Evolutionary conservation across 352 stramenopile genomes (phyloP).

Genomic region (Sclerospora graminicola): DNA sequence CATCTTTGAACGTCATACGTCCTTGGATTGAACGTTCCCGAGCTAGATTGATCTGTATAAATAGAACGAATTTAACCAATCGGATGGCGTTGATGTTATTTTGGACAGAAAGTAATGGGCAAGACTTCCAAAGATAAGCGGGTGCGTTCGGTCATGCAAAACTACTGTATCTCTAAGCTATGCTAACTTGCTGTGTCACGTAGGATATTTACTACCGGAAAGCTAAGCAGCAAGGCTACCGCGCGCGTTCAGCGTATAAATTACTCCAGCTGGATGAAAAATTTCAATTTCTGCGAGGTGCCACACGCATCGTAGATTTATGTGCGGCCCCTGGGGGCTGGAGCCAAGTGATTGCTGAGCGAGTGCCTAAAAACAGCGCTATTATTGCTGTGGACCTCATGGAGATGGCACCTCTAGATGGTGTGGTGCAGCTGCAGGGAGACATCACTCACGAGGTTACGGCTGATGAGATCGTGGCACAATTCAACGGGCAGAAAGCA

Average conservation of each 20-base stretch:
- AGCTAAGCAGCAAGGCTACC: constrained; percentile 91
- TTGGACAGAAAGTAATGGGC: too few relatives aligned
- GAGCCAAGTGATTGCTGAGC: constrained; percentile 79
- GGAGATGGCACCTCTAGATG: constrained; percentile 95
- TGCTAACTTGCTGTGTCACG: neutral
- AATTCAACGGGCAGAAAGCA: constrained; percentile 73
- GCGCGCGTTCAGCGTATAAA: constrained; percentile 97
- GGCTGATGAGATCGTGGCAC: constrained; percentile 56
- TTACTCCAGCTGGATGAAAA: constrained; percentile 98
- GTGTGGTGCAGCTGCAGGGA: constrained; percentile 62
- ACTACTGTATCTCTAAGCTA: neutral
- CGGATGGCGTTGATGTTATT: too few relatives aligned
- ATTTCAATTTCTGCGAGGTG: constrained; percentile 89
- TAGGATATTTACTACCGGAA: constrained; percentile 91
- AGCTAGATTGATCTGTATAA: too few relatives aligned
- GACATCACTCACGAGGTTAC: constrained; percentile 79
- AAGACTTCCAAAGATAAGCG: constrained; percentile 89
- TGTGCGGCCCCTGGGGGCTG: constrained; percentile 78
- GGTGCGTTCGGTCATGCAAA: constrained; percentile 25
- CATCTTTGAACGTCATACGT: too few relatives aligned
- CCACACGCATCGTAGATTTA: constrained; percentile 75
- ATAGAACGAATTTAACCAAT: too few relatives aligned
- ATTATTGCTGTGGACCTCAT: constrained; percentile 82
- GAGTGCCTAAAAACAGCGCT: constrained; percentile 29
- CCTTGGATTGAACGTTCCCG: too few relatives aligned